These are phyloP conservation scores for Thinopyrum elongatum DNA, from an alignment of 176 grass and related monocot species.

Conservation along the genomic window DNA sequence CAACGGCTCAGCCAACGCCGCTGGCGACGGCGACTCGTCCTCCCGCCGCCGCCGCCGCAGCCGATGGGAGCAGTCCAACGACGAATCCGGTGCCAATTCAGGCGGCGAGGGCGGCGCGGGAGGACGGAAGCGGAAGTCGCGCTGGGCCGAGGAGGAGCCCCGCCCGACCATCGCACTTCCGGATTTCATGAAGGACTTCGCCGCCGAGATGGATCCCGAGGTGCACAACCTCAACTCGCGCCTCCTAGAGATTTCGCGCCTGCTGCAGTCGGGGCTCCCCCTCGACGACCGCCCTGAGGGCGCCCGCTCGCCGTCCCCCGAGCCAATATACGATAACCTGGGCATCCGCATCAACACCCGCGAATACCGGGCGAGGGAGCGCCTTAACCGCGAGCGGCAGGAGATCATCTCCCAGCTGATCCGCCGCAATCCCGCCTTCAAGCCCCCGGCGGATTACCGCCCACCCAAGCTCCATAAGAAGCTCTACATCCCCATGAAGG, in stretches of 20 bases:
- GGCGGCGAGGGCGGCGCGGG: constrained; percentile 43
- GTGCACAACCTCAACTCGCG: constrained; percentile 84
- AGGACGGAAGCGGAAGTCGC: constrained; percentile 70
- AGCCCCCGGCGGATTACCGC: constrained; percentile 84
- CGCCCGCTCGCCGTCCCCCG: constrained; percentile 74
- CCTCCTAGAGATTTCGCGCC: constrained; percentile 80
- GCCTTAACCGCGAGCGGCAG: constrained; percentile 80
- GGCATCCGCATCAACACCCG: constrained; percentile 94
- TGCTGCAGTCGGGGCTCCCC: constrained; percentile 58
- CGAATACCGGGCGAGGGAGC: constrained; percentile 76
- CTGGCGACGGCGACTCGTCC: constrained; percentile 28
- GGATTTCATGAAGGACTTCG: constrained; percentile 99
- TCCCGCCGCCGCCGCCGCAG: constrained; percentile 65
- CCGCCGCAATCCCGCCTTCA: constrained; percentile 89
- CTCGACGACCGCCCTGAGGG: constrained; percentile 84
- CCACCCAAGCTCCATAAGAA: constrained; percentile 96
- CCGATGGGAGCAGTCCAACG: constrained; percentile 74
- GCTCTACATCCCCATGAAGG: constrained; percentile 98
- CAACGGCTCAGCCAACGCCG: constrained; percentile 11
- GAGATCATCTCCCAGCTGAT: constrained; percentile 98
- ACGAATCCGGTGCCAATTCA: constrained; percentile 43
- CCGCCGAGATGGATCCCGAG: constrained; percentile 85
- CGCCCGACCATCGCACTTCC: constrained; percentile 67
- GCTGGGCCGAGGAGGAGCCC: constrained; percentile 94
- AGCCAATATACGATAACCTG: constrained; percentile 92